A percentile compares a stretch with the other conserved stretches of the same genome.
Conservation (phyloP, 208 protist species). For the Acanthamoeba castellanii region DNA sequence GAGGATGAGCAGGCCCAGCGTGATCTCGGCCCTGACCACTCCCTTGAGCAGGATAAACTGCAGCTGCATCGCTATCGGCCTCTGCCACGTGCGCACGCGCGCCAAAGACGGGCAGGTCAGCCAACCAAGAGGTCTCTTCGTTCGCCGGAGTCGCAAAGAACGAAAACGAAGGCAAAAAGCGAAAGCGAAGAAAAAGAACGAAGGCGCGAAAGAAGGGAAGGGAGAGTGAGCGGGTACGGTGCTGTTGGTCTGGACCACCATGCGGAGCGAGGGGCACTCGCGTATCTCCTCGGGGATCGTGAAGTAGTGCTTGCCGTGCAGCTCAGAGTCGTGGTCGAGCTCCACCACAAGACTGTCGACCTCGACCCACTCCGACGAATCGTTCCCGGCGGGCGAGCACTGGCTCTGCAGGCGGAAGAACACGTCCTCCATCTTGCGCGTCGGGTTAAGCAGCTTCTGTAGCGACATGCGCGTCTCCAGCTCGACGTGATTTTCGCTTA, state of each 20-base stretch:
- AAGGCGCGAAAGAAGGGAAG: neutral
- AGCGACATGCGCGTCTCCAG: neutral
- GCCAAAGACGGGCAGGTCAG: neutral
- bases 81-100: neutral
- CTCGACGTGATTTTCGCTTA: neutral
- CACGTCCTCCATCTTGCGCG: neutral
- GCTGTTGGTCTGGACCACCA: constrained; percentile 51
- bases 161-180: neutral
- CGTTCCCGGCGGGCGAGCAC: neutral
- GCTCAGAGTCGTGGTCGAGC: neutral
- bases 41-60: constrained; percentile 20
- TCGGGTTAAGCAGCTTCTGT: neutral
- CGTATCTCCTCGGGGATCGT: neutral
- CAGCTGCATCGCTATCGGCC: constrained; percentile 39
- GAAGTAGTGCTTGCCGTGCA: constrained; percentile 45
- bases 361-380: neutral
- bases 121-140: no score
- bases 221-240: neutral
- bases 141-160: neutral
- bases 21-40: constrained; percentile 71
- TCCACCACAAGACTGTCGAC: neutral
- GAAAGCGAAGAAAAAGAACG: neutral
- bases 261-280: neutral
- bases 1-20: constrained; percentile 83
- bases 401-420: constrained; percentile 10